Evolutionary conservation across 495 filamentous ascomycete species (phyloP).

Genomic region (Cetradonia linearis): DNA sequence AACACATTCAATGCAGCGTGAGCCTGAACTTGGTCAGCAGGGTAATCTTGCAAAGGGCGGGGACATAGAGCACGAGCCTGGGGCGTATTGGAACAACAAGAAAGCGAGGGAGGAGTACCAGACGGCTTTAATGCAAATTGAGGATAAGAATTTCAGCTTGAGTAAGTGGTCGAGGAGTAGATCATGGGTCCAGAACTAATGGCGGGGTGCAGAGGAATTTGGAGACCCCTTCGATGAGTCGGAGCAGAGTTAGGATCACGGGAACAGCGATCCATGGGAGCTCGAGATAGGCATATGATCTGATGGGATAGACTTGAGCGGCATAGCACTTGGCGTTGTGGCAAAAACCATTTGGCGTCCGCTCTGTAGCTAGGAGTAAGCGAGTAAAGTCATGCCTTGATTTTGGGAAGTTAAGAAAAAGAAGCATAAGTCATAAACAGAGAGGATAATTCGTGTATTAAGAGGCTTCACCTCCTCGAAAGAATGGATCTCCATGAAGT

Average conservation of each 20-base stretch:
- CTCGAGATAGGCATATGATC: neutral
- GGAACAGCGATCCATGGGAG: slow-evolving; percentile 31
- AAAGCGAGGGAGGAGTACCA: slow-evolving; percentile 53
- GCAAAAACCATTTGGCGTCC: neutral
- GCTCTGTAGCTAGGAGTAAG: neutral
- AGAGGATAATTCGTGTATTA: no score
- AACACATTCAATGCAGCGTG: neutral
- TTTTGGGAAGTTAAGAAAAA: neutral
- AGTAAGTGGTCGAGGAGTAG: slow-evolving; percentile 26
- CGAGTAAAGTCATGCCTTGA: neutral
- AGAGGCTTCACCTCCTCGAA: no score
- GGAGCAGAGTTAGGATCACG: neutral
- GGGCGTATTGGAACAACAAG: slow-evolving; percentile 49
- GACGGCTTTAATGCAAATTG: slow-evolving; percentile 37
- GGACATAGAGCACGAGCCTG: slow-evolving; percentile 28
- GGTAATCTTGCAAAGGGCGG: slow-evolving; percentile 22
- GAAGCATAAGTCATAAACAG: neutral
- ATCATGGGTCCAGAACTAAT: neutral
- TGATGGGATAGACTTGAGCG: neutral
- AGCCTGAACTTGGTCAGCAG: neutral
- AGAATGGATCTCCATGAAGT: no score
- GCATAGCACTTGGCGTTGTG: slow-evolving; percentile 14
- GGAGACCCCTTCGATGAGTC: slow-evolving; percentile 51
- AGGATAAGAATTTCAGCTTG: slow-evolving; percentile 41
- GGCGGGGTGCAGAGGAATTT: slow-evolving; percentile 37